Percentiles rank a stretch among this genome's conserved stretches.
These are phyloP conservation scores for Friedmanniomyces endolithicus DNA, from an alignment of 495 filamentous ascomycete species.

Conservation along the genomic window DNA sequence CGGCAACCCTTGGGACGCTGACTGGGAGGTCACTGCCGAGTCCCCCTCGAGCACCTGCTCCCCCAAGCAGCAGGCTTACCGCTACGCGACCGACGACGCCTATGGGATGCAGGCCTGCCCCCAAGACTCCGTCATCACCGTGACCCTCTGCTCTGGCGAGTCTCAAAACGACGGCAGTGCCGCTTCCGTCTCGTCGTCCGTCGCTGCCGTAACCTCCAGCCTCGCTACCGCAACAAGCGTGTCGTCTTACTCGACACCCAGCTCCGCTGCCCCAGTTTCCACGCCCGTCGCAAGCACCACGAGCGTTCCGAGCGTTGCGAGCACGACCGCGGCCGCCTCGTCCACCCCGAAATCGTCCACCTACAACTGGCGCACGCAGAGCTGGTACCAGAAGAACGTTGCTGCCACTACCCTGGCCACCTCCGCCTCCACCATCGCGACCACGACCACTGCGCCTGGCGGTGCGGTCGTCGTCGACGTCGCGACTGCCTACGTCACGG, in stretches of 20 bases:
- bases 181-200: constrained; percentile 14
- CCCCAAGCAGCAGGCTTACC: constrained; percentile 21
- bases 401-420: not conserved
- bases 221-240: not conserved
- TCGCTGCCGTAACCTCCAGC: constrained; percentile 1
- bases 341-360: not conserved
- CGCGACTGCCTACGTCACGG: constrained; percentile 12
- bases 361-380: not conserved
- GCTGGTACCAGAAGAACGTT: not conserved
- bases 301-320: not conserved
- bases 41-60: constrained; percentile 6
- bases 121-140: constrained; percentile 19
- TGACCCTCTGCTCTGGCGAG: constrained; percentile 21
- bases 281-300: not conserved
- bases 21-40: constrained; percentile 22
- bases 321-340: not conserved
- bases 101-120: constrained; percentile 24
- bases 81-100: constrained; percentile 23
- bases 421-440: not conserved
- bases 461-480: constrained; percentile 7
- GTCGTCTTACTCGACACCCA: not conserved
- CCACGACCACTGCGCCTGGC: not conserved
- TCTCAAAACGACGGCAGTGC: constrained; percentile 5
- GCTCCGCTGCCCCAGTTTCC: not conserved
- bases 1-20: constrained; percentile 21